These are phyloP conservation scores for Alternaria brassicicola DNA, from an alignment of 2,329 filamentous ascomycete genomes.

Conservation along the genomic window DNA sequence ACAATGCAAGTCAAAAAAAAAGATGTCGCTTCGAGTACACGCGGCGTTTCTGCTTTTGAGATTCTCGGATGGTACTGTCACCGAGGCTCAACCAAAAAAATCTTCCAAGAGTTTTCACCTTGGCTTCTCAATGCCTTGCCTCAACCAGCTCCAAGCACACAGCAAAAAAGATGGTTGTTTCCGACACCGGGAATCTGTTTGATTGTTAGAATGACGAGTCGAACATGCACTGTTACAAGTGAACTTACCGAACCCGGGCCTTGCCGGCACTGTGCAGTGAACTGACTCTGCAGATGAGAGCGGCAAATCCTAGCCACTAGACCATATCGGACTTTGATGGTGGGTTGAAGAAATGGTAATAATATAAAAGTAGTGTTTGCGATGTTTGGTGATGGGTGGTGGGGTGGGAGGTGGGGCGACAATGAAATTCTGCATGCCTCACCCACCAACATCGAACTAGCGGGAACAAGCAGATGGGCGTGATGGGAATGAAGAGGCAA, in stretches of 20 bases:
- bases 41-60: neutral
- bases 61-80: neutral
- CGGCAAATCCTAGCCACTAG: constrained; percentile 25
- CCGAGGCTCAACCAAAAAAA: neutral
- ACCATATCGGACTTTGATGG: constrained; percentile 22
- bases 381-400: neutral
- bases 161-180: constrained; percentile 13
- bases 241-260: constrained; percentile 20
- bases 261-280: constrained; percentile 19
- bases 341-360: fast-evolving
- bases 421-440: neutral
- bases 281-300: constrained; percentile 18
- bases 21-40: neutral
- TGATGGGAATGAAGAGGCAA: neutral
- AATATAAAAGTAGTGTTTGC: neutral
- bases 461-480: neutral
- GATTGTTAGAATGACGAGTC: neutral
- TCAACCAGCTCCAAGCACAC: neutral
- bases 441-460: neutral
- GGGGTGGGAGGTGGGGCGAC: neutral
- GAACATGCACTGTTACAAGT: neutral
- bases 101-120: neutral
- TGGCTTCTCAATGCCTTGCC: neutral
- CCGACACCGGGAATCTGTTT: constrained; percentile 23
- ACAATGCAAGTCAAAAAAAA: neutral